A percentile compares a stretch with the other conserved stretches of the same genome.
Conservation (phyloP, 805 yeast species). For the Hanseniaspora guilliermondii region DNA sequence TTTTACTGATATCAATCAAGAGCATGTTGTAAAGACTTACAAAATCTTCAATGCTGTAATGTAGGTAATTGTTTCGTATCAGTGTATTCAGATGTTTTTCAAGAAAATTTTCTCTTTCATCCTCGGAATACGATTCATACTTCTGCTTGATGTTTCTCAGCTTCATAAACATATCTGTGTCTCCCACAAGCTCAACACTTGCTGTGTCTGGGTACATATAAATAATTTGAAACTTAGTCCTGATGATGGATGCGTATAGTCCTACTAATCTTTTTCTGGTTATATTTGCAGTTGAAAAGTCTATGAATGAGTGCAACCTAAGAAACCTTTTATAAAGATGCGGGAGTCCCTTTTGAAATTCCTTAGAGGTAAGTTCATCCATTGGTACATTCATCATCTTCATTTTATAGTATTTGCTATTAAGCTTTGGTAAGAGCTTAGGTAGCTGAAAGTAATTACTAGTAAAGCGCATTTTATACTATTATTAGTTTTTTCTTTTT, state of each 20-base stretch:
- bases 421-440: background rate
- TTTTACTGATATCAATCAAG: background rate
- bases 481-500: too few species aligned
- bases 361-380: background rate
- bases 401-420: background rate
- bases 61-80: background rate
- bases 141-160: background rate
- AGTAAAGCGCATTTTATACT: background rate
- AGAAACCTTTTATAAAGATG: constrained; percentile 4
- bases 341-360: background rate
- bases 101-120: background rate
- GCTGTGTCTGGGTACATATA: background rate
- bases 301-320: background rate
- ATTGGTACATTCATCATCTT: background rate
- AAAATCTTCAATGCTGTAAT: background rate
- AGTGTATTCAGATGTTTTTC: background rate
- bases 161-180: constrained; percentile 1
- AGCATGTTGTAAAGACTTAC: background rate
- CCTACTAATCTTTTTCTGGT: background rate
- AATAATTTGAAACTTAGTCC: background rate
- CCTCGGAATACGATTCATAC: background rate
- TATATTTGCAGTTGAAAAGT: background rate
- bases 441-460: background rate
- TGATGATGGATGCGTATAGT: background rate
- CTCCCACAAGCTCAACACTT: background rate